Percentiles rank a stretch among this genome's conserved stretches.
These are phyloP conservation scores for Trypanosoma melophagium DNA, from an alignment of 208 protist species.

Conservation along the genomic window DNA sequence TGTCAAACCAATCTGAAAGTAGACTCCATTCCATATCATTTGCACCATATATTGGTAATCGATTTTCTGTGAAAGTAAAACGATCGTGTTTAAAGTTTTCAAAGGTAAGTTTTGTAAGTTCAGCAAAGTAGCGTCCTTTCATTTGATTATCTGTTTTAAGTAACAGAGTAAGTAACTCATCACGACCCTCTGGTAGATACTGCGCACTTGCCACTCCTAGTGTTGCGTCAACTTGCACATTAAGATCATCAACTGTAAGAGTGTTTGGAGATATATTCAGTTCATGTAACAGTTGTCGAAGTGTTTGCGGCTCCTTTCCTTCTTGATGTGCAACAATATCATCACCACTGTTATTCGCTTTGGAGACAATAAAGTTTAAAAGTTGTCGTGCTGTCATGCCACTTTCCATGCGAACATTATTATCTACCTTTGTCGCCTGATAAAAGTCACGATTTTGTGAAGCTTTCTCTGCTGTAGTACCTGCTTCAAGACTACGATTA, in stretches of 20 bases:
- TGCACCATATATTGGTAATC: conserved; percentile 90
- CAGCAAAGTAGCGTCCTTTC: conserved; percentile 97
- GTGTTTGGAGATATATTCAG: conserved; percentile 75
- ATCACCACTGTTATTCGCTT: conserved; percentile 90
- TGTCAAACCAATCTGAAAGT: conserved; percentile 96
- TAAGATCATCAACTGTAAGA: conserved; percentile 95
- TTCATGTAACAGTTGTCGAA: conserved; percentile 76
- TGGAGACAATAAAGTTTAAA: conserved; percentile 94
- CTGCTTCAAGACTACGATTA: conserved; percentile 86
- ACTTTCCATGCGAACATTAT: conserved; percentile 93
- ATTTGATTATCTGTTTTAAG: conserved; percentile 98
- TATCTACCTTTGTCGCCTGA: conserved; percentile 96
- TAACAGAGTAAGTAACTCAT: conserved; percentile 94
- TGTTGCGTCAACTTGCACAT: conserved; percentile 91
- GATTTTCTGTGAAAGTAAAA: conserved; percentile 94
- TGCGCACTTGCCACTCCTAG: conserved; percentile 86
- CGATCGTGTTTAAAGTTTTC: conserved; percentile 93
- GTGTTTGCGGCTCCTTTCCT: conserved; percentile 80
- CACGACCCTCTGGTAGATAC: conserved; percentile 92
- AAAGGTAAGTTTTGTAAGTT: conserved; percentile 96
- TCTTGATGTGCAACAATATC: conserved; percentile 91
- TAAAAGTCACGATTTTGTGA: conserved; percentile 94
- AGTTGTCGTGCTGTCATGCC: conserved; percentile 95
- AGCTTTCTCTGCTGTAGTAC: conserved; percentile 68
- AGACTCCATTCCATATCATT: conserved; percentile 93